Conservation (phyloP, 805 yeast genomes). For the Yarrowia sp. region DNA sequence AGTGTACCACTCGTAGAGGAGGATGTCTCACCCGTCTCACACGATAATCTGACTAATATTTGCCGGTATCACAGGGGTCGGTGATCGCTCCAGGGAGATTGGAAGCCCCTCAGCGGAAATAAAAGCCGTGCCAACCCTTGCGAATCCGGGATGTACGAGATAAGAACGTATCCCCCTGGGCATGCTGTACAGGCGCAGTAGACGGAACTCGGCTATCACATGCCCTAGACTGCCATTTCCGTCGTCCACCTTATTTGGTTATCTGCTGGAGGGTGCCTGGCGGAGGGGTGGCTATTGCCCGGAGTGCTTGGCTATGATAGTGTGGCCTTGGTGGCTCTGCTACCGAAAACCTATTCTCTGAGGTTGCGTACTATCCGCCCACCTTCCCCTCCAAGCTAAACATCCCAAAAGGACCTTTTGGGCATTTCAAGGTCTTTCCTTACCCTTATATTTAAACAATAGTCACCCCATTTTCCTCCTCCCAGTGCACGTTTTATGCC, state of each 20-base stretch:
- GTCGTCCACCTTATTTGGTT: background rate
- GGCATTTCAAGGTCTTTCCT: slow-evolving; percentile 16
- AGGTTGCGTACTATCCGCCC: slow-evolving; percentile 13
- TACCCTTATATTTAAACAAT: slow-evolving; percentile 16
- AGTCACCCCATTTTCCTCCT: slow-evolving; percentile 34
- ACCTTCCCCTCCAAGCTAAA: slow-evolving; percentile 34
- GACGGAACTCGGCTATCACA: background rate
- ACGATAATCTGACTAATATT: slow-evolving; percentile 17
- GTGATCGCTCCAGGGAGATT: background rate
- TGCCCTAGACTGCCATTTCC: slow-evolving; percentile 1
- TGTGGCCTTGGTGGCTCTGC: slow-evolving; percentile 11
- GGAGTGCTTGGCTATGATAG: background rate
- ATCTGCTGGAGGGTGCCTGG: background rate
- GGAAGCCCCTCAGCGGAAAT: background rate
- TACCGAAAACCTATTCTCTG: background rate
- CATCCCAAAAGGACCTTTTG: slow-evolving; percentile 33
- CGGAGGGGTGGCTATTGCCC: background rate
- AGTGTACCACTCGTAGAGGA: too few relatives aligned
- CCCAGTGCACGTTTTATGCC: slow-evolving; percentile 33
- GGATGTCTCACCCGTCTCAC: slow-evolving; percentile 9
- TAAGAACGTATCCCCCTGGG: too few relatives aligned
- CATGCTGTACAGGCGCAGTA: background rate
- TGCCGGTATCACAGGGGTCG: slow-evolving; percentile 2
- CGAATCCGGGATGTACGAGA: too few relatives aligned
- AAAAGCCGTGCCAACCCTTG: background rate